These are phyloP conservation scores for Juncus inflexus DNA, from an alignment of 176 grass and related monocot genomes.

Conservation along the genomic window DNA sequence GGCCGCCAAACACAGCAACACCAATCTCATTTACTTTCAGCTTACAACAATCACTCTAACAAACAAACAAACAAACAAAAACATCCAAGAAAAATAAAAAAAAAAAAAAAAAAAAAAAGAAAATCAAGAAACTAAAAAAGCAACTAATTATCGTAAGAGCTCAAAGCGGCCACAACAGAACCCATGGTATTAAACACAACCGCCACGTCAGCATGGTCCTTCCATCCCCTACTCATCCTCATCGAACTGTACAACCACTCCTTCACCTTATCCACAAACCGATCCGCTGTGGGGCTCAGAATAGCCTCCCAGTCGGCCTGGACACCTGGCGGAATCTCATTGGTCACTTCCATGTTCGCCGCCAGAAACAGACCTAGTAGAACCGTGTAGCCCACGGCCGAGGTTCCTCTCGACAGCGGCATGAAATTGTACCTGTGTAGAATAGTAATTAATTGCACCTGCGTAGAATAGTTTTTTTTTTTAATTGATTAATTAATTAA, in stretches of 20 bases:
- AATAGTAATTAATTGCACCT: not conserved
- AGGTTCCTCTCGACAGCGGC: conserved; percentile 89
- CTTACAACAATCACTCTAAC: too few relatives aligned
- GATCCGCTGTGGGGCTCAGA: conserved; percentile 45
- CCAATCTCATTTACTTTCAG: not conserved
- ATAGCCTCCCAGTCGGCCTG: conserved; percentile 99
- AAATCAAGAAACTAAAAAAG: not conserved
- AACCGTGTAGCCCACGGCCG: conserved; percentile 70
- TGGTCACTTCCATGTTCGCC: conserved; percentile 82
- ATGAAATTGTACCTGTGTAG: conserved; percentile 97
- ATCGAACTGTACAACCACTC: conserved; percentile 73
- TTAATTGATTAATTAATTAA: too few relatives aligned
- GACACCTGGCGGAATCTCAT: conserved; percentile 55
- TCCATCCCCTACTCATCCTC: conserved; percentile 60
- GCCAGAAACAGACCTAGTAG: conserved; percentile 79
- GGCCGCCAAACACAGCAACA: not conserved
- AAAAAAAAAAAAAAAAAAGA: not conserved
- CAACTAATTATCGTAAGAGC: conserved; percentile 40
- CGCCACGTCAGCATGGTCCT: conserved; percentile 64
- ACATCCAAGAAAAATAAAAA: too few relatives aligned
- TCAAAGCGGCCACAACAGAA: conserved; percentile 69
- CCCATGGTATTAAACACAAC: conserved; percentile 66
- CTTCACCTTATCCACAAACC: conserved; percentile 50
- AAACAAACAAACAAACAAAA: too few relatives aligned
- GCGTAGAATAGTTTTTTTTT: too few relatives aligned